These are phyloP conservation scores for Calonectria leucothoes DNA, from an alignment of 2,329 filamentous ascomycete genomes.

Conservation along the genomic window DNA sequence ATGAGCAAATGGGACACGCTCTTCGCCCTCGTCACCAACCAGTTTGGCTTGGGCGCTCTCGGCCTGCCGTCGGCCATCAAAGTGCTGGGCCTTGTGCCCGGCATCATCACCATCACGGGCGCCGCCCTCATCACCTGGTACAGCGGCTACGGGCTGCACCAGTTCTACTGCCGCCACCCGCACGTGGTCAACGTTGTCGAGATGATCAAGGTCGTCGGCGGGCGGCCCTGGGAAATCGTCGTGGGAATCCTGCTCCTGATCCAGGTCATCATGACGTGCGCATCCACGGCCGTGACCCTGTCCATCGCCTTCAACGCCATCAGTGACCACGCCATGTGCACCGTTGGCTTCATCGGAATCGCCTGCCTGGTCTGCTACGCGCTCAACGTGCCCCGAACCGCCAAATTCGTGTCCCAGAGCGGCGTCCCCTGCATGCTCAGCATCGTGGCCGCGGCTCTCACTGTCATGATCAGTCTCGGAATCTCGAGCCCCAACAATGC, in stretches of 20 bases:
- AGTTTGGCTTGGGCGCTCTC: constrained; percentile 26
- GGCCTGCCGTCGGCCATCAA: constrained; percentile 23
- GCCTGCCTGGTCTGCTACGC: constrained; percentile 68
- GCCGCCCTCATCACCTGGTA: constrained; percentile 22
- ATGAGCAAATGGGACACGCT: constrained; percentile 26
- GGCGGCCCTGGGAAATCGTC: constrained; percentile 22
- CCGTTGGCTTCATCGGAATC: constrained; percentile 71
- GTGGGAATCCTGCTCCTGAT: constrained; percentile 18
- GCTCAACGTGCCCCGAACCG: constrained; percentile 73
- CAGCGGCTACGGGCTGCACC: constrained; percentile 20
- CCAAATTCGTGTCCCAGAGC: constrained; percentile 48
- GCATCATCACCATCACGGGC: constrained; percentile 19
- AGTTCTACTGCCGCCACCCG: constrained; percentile 22
- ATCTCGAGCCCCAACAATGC: constrained; percentile 24
- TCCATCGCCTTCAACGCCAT: constrained; percentile 75
- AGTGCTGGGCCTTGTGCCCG: constrained; percentile 25
- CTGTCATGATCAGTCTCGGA: constrained; percentile 37
- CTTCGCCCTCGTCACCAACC: constrained; percentile 27
- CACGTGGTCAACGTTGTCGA: constrained; percentile 25
- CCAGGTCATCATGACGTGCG: constrained; percentile 24
- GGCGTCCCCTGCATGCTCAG: constrained; percentile 34
- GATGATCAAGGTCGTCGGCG: constrained; percentile 27
- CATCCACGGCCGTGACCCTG: constrained; percentile 71
- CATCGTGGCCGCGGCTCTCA: constrained; percentile 35
- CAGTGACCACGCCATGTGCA: constrained; percentile 69